Conservation (phyloP, 2,329 filamentous ascomycete species). For the Epichloe bromicola region DNA sequence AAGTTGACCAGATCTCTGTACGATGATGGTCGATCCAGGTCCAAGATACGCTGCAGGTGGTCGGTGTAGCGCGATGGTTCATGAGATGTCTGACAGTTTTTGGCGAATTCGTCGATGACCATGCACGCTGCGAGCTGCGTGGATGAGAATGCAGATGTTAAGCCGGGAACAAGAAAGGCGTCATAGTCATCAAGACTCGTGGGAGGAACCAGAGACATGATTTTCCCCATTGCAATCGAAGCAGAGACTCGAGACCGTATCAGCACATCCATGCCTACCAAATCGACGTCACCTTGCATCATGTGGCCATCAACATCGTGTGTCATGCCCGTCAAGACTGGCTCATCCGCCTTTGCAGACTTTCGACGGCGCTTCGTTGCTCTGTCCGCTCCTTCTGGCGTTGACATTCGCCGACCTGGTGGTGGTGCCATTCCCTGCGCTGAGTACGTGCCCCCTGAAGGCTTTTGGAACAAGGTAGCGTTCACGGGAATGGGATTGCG, state of each 20-base stretch:
- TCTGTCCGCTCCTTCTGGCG: slow-evolving; percentile 44
- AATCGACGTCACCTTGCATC: slow-evolving; percentile 91
- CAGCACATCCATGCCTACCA: slow-evolving; percentile 80
- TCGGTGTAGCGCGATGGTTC: slow-evolving; percentile 39
- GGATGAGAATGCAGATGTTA: slow-evolving; percentile 66
- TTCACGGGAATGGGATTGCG: slow-evolving; percentile 91
- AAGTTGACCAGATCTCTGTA: slow-evolving; percentile 88
- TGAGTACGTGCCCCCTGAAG: slow-evolving; percentile 78
- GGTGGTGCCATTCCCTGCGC: slow-evolving; percentile 31
- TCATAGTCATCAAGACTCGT: slow-evolving; percentile 50
- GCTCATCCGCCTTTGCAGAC: slow-evolving; percentile 68
- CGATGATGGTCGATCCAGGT: slow-evolving; percentile 64
- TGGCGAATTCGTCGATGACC: slow-evolving; percentile 80
- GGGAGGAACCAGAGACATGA: slow-evolving; percentile 66
- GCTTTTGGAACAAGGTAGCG: slow-evolving; percentile 75
- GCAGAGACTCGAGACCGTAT: slow-evolving; percentile 82
- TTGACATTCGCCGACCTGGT: slow-evolving; percentile 33
- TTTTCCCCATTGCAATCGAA: slow-evolving; percentile 71
- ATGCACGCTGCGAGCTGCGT: slow-evolving; percentile 76
- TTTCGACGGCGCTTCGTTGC: slow-evolving; percentile 67
- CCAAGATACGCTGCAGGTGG: slow-evolving; percentile 61
- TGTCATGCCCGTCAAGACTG: slow-evolving; percentile 46
- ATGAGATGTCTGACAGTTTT: slow-evolving; percentile 34
- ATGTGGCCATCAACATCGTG: slow-evolving; percentile 98
- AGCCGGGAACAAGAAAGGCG: slow-evolving; percentile 47